phyloP scores from a whole-genome alignment of 75 land plant species.

The Sequoia sempervirens region DNA sequence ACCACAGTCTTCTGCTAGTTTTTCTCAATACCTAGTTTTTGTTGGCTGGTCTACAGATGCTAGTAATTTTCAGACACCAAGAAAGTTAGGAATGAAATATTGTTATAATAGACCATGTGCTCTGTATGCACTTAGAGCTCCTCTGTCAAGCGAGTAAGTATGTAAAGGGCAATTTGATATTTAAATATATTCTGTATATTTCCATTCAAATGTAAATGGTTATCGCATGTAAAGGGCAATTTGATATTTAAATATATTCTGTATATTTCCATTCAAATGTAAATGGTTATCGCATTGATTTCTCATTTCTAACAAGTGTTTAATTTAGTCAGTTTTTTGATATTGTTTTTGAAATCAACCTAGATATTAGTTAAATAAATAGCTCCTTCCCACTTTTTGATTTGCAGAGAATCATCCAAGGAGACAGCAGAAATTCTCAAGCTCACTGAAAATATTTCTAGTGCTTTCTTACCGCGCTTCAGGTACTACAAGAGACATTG shows the following conservation, averaged over 20 bases:
- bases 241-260: background rate
- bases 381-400: background rate
- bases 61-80: constrained; percentile 23
- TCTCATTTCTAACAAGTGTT: background rate
- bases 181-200: too few relatives aligned
- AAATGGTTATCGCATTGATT: background rate
- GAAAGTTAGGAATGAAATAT: constrained; percentile 94
- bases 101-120: constrained; percentile 93
- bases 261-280: constrained; percentile 5
- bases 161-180: too few relatives aligned
- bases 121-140: constrained; percentile 59
- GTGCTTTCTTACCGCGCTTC: constrained; percentile 87
- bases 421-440: constrained; percentile 26
- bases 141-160: constrained; percentile 13
- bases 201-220: too few relatives aligned
- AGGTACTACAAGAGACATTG: constrained; percentile 37
- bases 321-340: background rate
- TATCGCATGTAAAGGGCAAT: background rate
- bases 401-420: constrained; percentile 21
- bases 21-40: constrained; percentile 56
- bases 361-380: background rate
- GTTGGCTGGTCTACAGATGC: constrained; percentile 83
- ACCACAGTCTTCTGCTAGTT: constrained; percentile 29
- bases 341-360: background rate
- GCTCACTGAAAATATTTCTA: constrained; percentile 55